These are phyloP conservation scores for Wickerhamomyces sydowiorum DNA, from an alignment of 805 yeast genomes.

Conservation along the genomic window DNA sequence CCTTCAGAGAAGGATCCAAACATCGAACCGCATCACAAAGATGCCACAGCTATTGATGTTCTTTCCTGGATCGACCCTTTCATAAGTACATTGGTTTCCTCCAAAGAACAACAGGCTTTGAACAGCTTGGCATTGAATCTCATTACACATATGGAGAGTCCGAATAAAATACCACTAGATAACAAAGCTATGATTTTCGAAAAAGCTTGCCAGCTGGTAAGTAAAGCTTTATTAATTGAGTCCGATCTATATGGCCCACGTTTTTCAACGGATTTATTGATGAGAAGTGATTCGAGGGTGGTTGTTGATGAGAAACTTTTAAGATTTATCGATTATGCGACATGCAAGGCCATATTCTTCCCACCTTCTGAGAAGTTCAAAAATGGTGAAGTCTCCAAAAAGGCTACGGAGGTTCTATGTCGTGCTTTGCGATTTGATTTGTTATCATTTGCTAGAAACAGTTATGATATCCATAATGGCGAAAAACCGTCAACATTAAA, in stretches of 20 bases:
- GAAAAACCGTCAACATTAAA: slow-evolving; percentile 25
- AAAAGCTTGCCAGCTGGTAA: slow-evolving; percentile 17
- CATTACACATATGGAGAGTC: slow-evolving; percentile 31
- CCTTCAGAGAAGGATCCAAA: slow-evolving; percentile 14
- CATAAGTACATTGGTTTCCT: slow-evolving; percentile 34
- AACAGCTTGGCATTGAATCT: slow-evolving; percentile 46
- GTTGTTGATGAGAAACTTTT: slow-evolving; percentile 32
- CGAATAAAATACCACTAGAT: slow-evolving; percentile 27
- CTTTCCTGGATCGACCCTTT: slow-evolving; percentile 51
- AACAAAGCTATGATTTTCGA: slow-evolving; percentile 30
- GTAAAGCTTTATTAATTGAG: slow-evolving; percentile 10
- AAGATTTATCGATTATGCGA: slow-evolving; percentile 26
- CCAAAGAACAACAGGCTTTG: slow-evolving; percentile 48
- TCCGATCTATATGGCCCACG: slow-evolving; percentile 17
- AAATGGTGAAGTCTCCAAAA: slow-evolving; percentile 26
- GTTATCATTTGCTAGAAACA: slow-evolving; percentile 33
- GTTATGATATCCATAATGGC: slow-evolving; percentile 29
- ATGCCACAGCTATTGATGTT: slow-evolving; percentile 36
- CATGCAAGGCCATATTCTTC: slow-evolving; percentile 24
- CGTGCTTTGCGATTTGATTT: slow-evolving; percentile 43
- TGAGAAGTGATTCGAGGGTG: slow-evolving; percentile 45
- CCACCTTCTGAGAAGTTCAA: slow-evolving; percentile 21
- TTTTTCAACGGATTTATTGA: slow-evolving; percentile 32
- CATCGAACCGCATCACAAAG: slow-evolving; percentile 25
- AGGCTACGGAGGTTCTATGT: slow-evolving; percentile 32